These are phyloP conservation scores for Myriosclerotinia scirpicola DNA, from an alignment of 2,329 filamentous ascomycete genomes.

Conservation along the genomic window DNA sequence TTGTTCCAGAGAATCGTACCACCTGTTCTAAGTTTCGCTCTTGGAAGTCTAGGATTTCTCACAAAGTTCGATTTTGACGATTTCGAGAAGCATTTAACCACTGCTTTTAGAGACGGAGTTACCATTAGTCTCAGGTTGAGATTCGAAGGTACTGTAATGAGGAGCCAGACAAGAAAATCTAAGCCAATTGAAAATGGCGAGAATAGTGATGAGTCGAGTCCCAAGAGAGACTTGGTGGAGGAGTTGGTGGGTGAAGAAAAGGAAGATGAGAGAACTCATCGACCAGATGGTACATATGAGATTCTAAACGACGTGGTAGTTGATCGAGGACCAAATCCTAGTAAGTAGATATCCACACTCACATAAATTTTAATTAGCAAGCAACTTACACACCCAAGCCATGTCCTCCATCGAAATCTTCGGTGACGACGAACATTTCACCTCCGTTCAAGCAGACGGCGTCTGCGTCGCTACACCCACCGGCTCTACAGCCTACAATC, in stretches of 20 bases:
- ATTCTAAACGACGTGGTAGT: conserved; percentile 97
- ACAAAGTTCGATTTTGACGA: conserved; percentile 93
- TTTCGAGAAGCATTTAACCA: conserved; percentile 66
- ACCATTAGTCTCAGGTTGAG: conserved; percentile 83
- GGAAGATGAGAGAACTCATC: conserved; percentile 81
- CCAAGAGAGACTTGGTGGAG: conserved; percentile 72
- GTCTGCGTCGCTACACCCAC: conserved; percentile 94
- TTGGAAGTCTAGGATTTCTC: conserved; percentile 90
- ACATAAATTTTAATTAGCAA: conserved; percentile 22
- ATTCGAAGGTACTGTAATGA: conserved; percentile 94
- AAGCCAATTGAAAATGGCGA: conserved; percentile 30
- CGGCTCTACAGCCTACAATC: conserved; percentile 91
- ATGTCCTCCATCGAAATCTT: conserved; percentile 93
- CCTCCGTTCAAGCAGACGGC: conserved; percentile 88
- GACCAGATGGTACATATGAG: conserved; percentile 79
- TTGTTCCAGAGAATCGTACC: conserved; percentile 94
- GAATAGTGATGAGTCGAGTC: conserved; percentile 45
- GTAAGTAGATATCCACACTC: conserved; percentile 50
- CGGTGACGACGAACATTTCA: conserved; percentile 89
- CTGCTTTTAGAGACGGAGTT: conserved; percentile 77
- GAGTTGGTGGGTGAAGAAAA: conserved; percentile 85
- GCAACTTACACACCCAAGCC: conserved; percentile 48
- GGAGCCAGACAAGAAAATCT: conserved; percentile 57
- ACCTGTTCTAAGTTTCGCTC: conserved; percentile 84
- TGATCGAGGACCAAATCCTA: conserved; percentile 89